Percentiles rank a stretch among this genome's conserved stretches.
Conservation (phyloP, 495 filamentous ascomycete species). For the Daldinia loculata region DNA sequence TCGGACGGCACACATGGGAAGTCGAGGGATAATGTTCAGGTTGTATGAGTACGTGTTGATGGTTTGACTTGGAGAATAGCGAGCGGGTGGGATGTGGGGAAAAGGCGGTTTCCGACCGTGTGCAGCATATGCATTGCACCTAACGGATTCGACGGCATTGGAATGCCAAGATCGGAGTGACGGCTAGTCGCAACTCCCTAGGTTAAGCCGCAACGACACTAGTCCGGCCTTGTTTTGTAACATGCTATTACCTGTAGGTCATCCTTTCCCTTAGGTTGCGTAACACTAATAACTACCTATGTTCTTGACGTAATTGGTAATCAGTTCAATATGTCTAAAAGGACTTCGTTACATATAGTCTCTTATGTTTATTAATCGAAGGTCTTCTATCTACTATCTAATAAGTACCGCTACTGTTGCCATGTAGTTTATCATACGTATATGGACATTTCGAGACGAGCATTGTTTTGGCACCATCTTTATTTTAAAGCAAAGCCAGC, state of each 20-base stretch:
- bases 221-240: constrained; percentile 1
- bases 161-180: constrained; percentile 36
- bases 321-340: too few species aligned
- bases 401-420: too few species aligned
- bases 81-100: constrained; percentile 39
- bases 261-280: background rate
- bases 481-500: constrained; percentile 28
- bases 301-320: too few species aligned
- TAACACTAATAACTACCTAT: too few species aligned
- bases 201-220: constrained; percentile 24
- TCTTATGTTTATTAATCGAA: too few species aligned
- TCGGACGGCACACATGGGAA: background rate
- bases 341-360: background rate
- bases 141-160: constrained; percentile 32
- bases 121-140: constrained; percentile 6
- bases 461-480: constrained; percentile 36
- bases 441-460: constrained; percentile 33
- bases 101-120: constrained; percentile 20
- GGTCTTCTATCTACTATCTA: background rate
- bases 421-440: constrained; percentile 5
- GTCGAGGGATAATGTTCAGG: constrained; percentile 12
- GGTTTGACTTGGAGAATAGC: constrained; percentile 21
- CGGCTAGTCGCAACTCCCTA: constrained; percentile 1
- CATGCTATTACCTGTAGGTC: too few species aligned
- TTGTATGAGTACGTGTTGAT: constrained; percentile 8